Evolutionary conservation across 768 basidiomycete species (phyloP).

Genomic region (Amanita rubescens): DNA sequence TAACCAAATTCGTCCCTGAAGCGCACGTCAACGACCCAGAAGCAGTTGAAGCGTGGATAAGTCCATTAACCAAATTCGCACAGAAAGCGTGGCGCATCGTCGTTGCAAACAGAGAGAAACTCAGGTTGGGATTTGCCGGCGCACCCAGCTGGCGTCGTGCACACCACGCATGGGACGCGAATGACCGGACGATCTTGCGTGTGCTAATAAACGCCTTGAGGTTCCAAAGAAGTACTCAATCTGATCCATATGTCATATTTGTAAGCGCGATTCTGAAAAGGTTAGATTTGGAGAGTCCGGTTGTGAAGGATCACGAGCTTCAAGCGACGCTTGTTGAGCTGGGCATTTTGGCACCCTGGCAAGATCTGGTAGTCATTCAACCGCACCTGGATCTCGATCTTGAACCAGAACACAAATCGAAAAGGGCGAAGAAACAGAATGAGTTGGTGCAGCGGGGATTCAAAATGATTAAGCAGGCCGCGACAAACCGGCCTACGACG

Average conservation of each 20-base stretch:
- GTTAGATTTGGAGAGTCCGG: slow-evolving; percentile 31
- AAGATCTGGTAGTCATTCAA: slow-evolving; percentile 46
- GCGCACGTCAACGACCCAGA: slow-evolving; percentile 46
- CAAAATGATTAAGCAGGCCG: neutral
- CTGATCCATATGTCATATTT: slow-evolving; percentile 52
- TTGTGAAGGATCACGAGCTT: slow-evolving; percentile 27
- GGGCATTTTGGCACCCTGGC: slow-evolving; percentile 78
- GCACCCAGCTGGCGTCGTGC: slow-evolving; percentile 22
- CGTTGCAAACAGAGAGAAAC: slow-evolving; percentile 22
- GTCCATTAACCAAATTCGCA: slow-evolving; percentile 41
- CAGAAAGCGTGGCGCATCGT: slow-evolving; percentile 41
- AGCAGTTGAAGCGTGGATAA: slow-evolving; percentile 41
- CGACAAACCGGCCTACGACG: neutral
- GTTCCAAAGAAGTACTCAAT: slow-evolving; percentile 39
- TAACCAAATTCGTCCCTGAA: slow-evolving; percentile 55
- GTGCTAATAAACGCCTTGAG: slow-evolving; percentile 53
- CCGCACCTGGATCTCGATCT: slow-evolving; percentile 28
- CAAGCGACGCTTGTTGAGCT: slow-evolving; percentile 55
- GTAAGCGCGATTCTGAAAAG: slow-evolving; percentile 52
- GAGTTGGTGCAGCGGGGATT: slow-evolving; percentile 23
- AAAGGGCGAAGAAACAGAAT: slow-evolving; percentile 19
- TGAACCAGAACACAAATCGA: slow-evolving; percentile 23
- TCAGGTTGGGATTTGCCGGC: slow-evolving; percentile 22
- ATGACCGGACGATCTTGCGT: slow-evolving; percentile 50
- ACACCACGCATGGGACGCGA: slow-evolving; percentile 35